These are phyloP conservation scores for Paraphoma chrysanthemicola DNA, from an alignment of 2,329 filamentous ascomycete genomes.

Conservation along the genomic window DNA sequence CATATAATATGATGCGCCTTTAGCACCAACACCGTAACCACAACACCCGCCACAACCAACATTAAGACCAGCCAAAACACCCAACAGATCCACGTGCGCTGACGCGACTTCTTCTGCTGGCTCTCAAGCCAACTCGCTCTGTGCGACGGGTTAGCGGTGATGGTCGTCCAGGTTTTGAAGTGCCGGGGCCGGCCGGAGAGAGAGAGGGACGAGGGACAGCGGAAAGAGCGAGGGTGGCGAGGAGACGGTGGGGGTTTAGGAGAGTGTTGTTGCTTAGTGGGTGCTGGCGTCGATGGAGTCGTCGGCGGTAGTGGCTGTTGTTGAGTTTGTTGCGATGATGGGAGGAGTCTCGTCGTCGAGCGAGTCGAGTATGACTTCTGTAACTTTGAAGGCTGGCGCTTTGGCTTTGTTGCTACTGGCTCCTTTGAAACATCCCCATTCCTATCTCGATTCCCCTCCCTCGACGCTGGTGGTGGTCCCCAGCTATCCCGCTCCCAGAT, in stretches of 20 bases:
- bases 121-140: constrained; percentile 63
- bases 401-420: not conserved
- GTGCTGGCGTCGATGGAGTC: not conserved
- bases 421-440: not conserved
- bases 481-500: not conserved
- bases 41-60: constrained; percentile 53
- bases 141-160: constrained; percentile 33
- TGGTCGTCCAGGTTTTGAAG: constrained; percentile 43
- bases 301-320: no score
- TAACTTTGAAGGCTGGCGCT: constrained; percentile 8
- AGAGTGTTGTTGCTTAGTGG: constrained; percentile 5
- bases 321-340: not conserved
- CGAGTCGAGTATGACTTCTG: constrained; percentile 17
- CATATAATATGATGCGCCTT: constrained; percentile 38
- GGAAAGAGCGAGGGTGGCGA: not conserved
- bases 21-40: constrained; percentile 56
- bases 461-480: not conserved
- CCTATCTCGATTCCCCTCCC: not conserved
- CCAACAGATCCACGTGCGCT: constrained; percentile 57
- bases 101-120: constrained; percentile 57
- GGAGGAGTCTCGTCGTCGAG: not conserved
- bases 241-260: constrained; percentile 1
- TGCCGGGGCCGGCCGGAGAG: constrained; percentile 33
- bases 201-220: constrained; percentile 20
- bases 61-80: constrained; percentile 55